phyloP scores from a whole-genome alignment of 2,329 filamentous ascomycete species.

The Neurospora crassa region DNA sequence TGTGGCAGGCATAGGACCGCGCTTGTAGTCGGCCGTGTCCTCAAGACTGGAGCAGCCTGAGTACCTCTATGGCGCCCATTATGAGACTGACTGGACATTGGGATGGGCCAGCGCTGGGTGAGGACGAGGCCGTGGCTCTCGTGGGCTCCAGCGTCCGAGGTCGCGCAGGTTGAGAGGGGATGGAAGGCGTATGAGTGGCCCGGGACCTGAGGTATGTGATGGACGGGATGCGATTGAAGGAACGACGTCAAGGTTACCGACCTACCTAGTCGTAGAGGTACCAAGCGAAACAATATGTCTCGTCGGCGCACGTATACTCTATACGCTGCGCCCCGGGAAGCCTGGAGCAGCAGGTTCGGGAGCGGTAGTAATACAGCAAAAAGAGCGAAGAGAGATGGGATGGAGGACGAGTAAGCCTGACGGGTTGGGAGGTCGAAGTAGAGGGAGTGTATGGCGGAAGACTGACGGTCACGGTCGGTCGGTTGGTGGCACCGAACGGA shows the following conservation, averaged over 20 bases:
- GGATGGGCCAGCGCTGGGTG: background rate
- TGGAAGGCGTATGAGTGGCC: background rate
- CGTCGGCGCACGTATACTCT: slow-evolving; percentile 14
- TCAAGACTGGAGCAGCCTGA: background rate
- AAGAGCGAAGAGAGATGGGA: slow-evolving; percentile 25
- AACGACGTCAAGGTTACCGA: background rate
- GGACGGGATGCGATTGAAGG: background rate
- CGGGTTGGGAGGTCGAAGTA: slow-evolving; percentile 1
- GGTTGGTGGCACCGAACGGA: background rate
- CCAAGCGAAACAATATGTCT: background rate
- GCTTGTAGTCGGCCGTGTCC: background rate
- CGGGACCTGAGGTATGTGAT: slow-evolving; percentile 1
- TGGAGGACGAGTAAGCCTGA: background rate
- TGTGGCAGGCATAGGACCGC: background rate
- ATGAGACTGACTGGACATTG: background rate
- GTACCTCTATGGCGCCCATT: background rate
- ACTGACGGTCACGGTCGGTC: background rate
- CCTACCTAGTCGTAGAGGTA: background rate
- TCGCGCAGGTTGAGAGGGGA: background rate
- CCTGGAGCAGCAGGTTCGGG: slow-evolving; percentile 29
- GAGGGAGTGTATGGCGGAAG: slow-evolving; percentile 14
- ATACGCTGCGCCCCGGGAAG: slow-evolving; percentile 35
- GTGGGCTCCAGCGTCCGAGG: background rate
- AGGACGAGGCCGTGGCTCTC: background rate
- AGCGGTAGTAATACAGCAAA: slow-evolving; percentile 23